Conservation (phyloP, 2,329 filamentous ascomycete species). For the Fusarium penzigii region DNA sequence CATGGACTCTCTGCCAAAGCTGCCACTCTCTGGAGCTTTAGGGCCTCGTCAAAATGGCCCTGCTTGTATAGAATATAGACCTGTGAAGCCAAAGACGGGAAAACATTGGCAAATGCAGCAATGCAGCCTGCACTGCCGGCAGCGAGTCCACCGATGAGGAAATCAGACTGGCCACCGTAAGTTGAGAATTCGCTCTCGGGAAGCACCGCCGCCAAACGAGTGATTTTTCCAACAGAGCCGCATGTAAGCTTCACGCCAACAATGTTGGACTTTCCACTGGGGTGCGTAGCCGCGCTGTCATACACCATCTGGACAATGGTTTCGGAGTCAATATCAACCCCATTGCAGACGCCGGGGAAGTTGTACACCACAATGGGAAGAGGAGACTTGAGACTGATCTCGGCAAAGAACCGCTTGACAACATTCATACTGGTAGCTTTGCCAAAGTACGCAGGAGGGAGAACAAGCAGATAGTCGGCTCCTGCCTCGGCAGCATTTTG, state of each 20-base stretch:
- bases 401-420: constrained; percentile 59
- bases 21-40: constrained; percentile 60
- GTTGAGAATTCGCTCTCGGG: constrained; percentile 60
- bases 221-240: constrained; percentile 71
- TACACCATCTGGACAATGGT: constrained; percentile 43
- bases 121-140: constrained; percentile 62
- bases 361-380: constrained; percentile 67
- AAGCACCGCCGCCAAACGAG: constrained; percentile 56
- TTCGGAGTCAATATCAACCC: constrained; percentile 67
- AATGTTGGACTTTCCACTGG: constrained; percentile 51
- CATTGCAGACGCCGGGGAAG: constrained; percentile 69
- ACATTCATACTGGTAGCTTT: constrained; percentile 60
- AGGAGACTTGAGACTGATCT: constrained; percentile 52
- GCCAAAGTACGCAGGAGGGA: constrained; percentile 66
- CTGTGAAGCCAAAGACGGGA: constrained; percentile 55
- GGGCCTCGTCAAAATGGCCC: constrained; percentile 59
- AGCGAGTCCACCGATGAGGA: constrained; percentile 61
- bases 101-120: constrained; percentile 64
- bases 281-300: constrained; percentile 22
- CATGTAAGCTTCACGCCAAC: constrained; percentile 72
- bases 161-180: constrained; percentile 74
- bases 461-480: constrained; percentile 61
- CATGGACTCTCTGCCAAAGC: constrained; percentile 66
- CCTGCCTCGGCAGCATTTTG: constrained; percentile 60
- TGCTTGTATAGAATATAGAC: constrained; percentile 63